Conservation (phyloP, 1,139 yeast species). For the Entelexis paramagnoliae region DNA sequence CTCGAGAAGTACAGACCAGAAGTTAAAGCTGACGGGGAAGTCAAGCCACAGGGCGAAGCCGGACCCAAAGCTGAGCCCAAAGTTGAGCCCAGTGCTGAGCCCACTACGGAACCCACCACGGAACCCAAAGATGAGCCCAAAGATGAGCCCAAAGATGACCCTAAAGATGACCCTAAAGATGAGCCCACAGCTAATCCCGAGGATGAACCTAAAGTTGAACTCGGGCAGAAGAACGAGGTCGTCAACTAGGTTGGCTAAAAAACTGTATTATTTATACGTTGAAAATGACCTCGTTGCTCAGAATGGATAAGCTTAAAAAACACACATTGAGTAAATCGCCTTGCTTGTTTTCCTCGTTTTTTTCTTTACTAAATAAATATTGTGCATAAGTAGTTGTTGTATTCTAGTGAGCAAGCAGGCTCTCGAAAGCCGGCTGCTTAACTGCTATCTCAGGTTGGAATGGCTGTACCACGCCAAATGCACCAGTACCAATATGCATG, state of each 20-base stretch:
- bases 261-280: too few relatives aligned
- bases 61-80: background rate
- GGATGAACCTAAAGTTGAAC: too few relatives aligned
- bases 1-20: constrained; percentile 40
- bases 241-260: too few relatives aligned
- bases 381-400: too few relatives aligned
- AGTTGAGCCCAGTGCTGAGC: background rate
- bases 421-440: constrained; percentile 28
- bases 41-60: background rate
- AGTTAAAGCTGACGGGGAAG: background rate
- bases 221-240: too few relatives aligned
- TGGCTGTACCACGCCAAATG: constrained; percentile 57
- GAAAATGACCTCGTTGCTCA: too few relatives aligned
- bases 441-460: constrained; percentile 21
- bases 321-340: too few relatives aligned
- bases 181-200: too few relatives aligned
- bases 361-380: background rate
- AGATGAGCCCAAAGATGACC: too few relatives aligned
- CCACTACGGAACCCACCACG: background rate
- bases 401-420: constrained; percentile 9
- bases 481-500: constrained; percentile 95
- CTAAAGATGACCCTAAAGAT: too few relatives aligned
- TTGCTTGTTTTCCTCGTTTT: background rate
- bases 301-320: too few relatives aligned
- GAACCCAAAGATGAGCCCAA: background rate